Percentiles rank a stretch among this genome's conserved stretches.
phyloP scores from a whole-genome alignment of 2,329 filamentous ascomycete species.

The Fusarium pininemorale region DNA sequence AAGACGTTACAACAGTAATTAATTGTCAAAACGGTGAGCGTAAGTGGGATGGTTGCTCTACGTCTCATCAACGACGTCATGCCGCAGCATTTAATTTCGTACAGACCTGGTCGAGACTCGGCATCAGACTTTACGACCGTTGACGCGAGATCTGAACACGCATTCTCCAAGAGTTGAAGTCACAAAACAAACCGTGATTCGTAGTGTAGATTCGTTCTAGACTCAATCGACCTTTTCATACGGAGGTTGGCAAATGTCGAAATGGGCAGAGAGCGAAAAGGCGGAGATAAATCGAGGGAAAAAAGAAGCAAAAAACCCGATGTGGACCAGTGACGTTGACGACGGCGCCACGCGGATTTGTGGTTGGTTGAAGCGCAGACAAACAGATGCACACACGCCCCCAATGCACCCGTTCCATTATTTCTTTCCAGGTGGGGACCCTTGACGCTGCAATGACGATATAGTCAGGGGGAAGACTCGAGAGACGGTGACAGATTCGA shows the following conservation, averaged over 20 bases:
- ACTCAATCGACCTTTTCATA: background rate
- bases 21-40: constrained; percentile 15
- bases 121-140: background rate
- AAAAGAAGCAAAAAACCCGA: background rate
- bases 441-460: constrained; percentile 41
- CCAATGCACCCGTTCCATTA: constrained; percentile 2
- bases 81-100: constrained; percentile 12
- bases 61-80: constrained; percentile 35
- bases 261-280: constrained; percentile 22
- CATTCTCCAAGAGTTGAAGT: background rate
- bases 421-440: constrained; percentile 43
- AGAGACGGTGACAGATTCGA: constrained; percentile 12
- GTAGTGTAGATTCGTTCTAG: constrained; percentile 15
- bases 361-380: constrained; percentile 26
- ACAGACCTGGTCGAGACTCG: constrained; percentile 18
- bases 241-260: background rate
- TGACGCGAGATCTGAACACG: background rate
- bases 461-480: constrained; percentile 25
- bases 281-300: constrained; percentile 13
- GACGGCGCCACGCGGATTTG: constrained; percentile 29
- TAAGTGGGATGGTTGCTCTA: background rate
- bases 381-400: constrained; percentile 16
- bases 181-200: background rate
- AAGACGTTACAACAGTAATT: background rate
- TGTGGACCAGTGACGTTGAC: constrained; percentile 41